Base-by-base conservation (phyloP, 2,329 filamentous ascomycete genomes). In the Trichoderma atrobrunneum region DNA sequence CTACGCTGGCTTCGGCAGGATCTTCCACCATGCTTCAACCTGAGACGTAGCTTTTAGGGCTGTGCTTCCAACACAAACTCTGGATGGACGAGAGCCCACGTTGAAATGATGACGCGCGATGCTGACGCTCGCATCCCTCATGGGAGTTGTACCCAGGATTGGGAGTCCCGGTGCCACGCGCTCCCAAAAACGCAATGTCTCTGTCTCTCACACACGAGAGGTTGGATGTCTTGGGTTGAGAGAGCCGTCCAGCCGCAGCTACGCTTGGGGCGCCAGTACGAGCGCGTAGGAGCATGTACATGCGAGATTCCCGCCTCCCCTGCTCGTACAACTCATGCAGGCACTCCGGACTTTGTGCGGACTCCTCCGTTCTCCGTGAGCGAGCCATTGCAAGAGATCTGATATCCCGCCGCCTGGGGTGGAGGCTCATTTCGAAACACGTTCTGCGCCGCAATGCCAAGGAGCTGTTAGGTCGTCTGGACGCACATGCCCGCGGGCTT, bases 391-490 rank as follows among this genome's bases (percentile, higher is more conserved):
- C 36, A 18, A 70, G 66, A 70, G 67, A 70, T 70, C 67, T 70
- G 67, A 34, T 54, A 54, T 62, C 36, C 39, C 67, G 30, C 32
- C 51, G 14, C n/a, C 48, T 16, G 26, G n/a, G 48, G 57, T 54
- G 67, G 66, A 69, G 56, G 66, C 56, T 61, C 56, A 69, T 69
- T 69, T 69, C 65, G 16, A 61, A 48, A 60, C 26, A 24, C 32
- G 26, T 21, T 70, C 57, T 70, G 67, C 67, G 67, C 67, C 57
- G 57, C 67, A 62, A 62, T 61, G 67, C 57, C 67, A 70, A 62
- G 67, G 39, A 21, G 36, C 39, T 48, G 39, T 59, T 21, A 60
- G 30, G 57, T n/a, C 10, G 26, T 24, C 34, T 16, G 43, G 39
- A 8, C 7, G n/a, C 18, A 39, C 10, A 43, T 30, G 65, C 34